Conservation (phyloP, 2,329 filamentous ascomycete species). For the Fusarium mexicanum region DNA sequence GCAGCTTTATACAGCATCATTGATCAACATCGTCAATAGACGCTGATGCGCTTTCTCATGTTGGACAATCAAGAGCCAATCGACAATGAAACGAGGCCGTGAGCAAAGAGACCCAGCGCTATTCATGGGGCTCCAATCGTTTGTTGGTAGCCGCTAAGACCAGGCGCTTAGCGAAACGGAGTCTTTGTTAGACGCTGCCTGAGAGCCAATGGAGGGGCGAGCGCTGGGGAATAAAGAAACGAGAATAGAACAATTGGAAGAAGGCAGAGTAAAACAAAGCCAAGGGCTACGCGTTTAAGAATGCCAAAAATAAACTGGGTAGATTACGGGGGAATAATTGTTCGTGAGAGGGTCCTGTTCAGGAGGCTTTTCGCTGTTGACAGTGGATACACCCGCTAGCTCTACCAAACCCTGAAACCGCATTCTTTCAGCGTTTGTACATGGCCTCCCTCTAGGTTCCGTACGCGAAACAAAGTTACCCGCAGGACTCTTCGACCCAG, state of each 20-base stretch:
- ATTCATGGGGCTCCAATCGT: conserved; percentile 33
- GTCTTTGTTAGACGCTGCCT: conserved; percentile 15
- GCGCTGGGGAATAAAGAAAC: conserved; percentile 14
- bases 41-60: conserved; percentile 3
- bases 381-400: not conserved
- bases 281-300: not conserved
- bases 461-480: not conserved
- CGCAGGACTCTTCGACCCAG: too few species aligned
- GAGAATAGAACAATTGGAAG: conserved; percentile 16
- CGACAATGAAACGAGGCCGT: conserved; percentile 20
- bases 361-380: not conserved
- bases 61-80: conserved; percentile 27
- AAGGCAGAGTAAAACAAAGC: not conserved
- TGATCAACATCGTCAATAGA: conserved; percentile 1
- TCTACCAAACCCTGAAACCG: not conserved
- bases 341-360: not conserved
- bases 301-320: not conserved
- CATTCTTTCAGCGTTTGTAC: not conserved
- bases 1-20: conserved; percentile 16
- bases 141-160: conserved; percentile 26
- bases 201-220: conserved; percentile 14
- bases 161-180: conserved; percentile 41
- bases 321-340: not conserved
- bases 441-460: too few species aligned
- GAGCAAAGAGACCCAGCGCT: conserved; percentile 9